phyloP scores from a whole-genome alignment of 768 basidiomycete genomes.

The Amyloporia xantha region DNA sequence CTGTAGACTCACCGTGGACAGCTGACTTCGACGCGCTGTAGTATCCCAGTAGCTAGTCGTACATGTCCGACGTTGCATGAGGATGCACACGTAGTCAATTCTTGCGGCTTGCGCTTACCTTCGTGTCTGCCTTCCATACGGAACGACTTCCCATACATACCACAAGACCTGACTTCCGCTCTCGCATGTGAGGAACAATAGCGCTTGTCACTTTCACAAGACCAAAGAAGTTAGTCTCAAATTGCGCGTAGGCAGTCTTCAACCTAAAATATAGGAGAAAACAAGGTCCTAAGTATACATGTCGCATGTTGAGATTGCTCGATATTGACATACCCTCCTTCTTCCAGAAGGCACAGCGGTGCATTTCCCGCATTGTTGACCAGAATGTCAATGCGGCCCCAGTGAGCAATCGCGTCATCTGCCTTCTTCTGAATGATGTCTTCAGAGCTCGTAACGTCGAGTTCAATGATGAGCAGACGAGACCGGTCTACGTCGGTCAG shows the following conservation, averaged over 20 bases:
- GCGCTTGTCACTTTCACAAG: constrained; percentile 37
- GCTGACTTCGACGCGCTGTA: constrained; percentile 38
- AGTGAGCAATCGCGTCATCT: constrained; percentile 25
- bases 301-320: background rate
- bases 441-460: constrained; percentile 31
- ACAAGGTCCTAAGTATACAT: too few relatives aligned
- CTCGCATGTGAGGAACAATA: constrained; percentile 34
- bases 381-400: constrained; percentile 29
- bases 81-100: constrained; percentile 3
- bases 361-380: constrained; percentile 45
- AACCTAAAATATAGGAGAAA: background rate
- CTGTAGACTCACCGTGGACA: constrained; percentile 25
- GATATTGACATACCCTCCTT: constrained; percentile 32
- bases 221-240: constrained; percentile 39
- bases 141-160: constrained; percentile 32
- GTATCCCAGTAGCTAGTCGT: constrained; percentile 22
- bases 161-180: constrained; percentile 27
- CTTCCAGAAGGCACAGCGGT: constrained; percentile 33
- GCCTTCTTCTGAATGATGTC: constrained; percentile 26
- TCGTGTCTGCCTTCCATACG: constrained; percentile 29
- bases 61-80: too few relatives aligned
- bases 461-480: constrained; percentile 25
- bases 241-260: constrained; percentile 27
- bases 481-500: constrained; percentile 14
- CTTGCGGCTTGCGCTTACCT: constrained; percentile 26